Evolutionary conservation across 2,329 filamentous ascomycete species (phyloP).

Genomic region (Colletotrichum sublineola): DNA sequence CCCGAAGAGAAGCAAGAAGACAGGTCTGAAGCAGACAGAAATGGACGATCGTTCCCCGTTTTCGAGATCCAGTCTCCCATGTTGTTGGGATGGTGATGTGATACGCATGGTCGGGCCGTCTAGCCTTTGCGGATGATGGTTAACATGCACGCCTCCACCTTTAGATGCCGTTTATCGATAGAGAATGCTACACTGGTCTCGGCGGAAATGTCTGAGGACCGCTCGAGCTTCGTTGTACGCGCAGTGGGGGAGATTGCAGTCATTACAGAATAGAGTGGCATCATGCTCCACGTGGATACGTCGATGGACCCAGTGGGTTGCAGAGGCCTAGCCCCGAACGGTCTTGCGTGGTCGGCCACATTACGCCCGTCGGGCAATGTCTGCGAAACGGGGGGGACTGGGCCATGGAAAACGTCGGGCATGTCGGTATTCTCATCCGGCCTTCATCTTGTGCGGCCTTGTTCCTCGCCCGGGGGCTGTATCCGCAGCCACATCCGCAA

Average conservation of each 20-base stretch:
- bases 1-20: conserved; percentile 7
- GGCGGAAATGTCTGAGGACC: conserved; percentile 3
- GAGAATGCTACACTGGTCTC: not conserved
- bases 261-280: conserved; percentile 15
- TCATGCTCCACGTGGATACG: conserved; percentile 24
- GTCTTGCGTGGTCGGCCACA: conserved; percentile 28
- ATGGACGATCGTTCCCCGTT: not conserved
- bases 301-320: conserved; percentile 19
- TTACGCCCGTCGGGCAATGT: conserved; percentile 37
- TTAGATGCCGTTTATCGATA: not conserved
- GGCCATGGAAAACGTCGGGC: conserved; percentile 23
- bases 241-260: conserved; percentile 17
- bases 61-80: not conserved
- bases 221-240: not conserved
- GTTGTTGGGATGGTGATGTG: not conserved
- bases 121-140: not conserved
- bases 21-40: not conserved
- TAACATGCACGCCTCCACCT: not conserved
- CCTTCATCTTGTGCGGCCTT: conserved; percentile 13
- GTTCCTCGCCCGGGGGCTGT: not conserved
- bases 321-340: conserved; percentile 29
- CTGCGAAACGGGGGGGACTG: conserved; percentile 24
- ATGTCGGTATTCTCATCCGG: conserved; percentile 38
- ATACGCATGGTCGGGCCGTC: not conserved
- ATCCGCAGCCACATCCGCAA: not conserved